phyloP scores from a whole-genome alignment of 2,329 filamentous ascomycete species.

The Sporothrix brunneoviolacea region DNA sequence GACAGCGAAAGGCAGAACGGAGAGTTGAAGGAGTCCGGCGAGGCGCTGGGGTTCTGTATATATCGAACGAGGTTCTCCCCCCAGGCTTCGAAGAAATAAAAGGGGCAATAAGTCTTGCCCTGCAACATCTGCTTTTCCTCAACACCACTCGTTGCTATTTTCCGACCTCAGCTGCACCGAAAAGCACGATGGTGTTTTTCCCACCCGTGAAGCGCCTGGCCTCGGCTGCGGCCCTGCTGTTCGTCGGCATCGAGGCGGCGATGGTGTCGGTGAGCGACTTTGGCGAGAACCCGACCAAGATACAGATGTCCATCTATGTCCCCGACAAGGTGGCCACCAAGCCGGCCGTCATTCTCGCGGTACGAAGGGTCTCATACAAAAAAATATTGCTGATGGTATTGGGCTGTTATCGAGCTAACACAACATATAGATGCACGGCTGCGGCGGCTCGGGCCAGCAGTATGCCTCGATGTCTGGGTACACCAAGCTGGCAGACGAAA shows the following conservation, averaged over 20 bases:
- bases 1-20: not conserved
- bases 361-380: no score
- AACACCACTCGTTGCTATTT: no score
- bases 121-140: no score
- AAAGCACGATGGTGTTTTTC: no score
- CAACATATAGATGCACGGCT: conserved; percentile 55
- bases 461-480: conserved; percentile 45
- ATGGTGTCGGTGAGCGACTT: conserved; percentile 10
- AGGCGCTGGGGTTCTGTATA: no score
- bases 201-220: not conserved
- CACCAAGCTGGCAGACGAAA: conserved; percentile 47
- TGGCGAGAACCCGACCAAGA: conserved; percentile 3
- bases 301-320: conserved; percentile 11
- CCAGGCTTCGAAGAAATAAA: no score
- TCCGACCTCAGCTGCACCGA: no score
- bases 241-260: conserved; percentile 24
- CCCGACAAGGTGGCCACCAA: conserved; percentile 10
- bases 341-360: conserved; percentile 11
- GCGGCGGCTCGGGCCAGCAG: conserved; percentile 44
- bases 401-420: no score
- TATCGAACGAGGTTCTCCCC: no score
- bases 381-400: no score
- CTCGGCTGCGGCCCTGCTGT: not conserved
- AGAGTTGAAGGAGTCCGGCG: no score
- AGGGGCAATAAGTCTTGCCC: no score